These are phyloP conservation scores for Oxytropis ochrocephala DNA, from an alignment of 306 rosid species.

Conservation along the genomic window DNA sequence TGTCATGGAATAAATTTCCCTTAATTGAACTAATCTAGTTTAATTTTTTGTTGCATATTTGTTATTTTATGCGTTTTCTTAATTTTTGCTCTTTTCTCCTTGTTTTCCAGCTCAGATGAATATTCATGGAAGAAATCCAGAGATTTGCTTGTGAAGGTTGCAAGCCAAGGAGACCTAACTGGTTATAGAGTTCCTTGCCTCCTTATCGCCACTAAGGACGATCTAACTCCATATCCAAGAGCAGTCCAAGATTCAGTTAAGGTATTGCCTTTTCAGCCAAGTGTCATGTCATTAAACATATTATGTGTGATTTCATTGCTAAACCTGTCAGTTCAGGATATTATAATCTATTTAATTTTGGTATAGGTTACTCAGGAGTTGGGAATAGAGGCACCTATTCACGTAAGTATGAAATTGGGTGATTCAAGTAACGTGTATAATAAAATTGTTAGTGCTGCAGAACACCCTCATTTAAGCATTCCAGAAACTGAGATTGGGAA, in stretches of 20 bases:
- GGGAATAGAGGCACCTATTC: slow-evolving; percentile 86
- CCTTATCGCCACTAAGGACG: slow-evolving; percentile 84
- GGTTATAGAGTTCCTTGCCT: slow-evolving; percentile 83
- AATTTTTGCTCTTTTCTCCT: slow-evolving; percentile 11
- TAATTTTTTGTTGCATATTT: neutral
- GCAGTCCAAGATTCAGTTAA: slow-evolving; percentile 79
- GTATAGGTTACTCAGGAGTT: slow-evolving; percentile 65
- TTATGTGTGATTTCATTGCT: neutral
- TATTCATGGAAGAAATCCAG: slow-evolving; percentile 72
- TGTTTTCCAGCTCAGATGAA: slow-evolving; percentile 74
- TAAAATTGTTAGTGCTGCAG: slow-evolving; percentile 62
- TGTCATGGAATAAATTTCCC: neutral
- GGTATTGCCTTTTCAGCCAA: slow-evolving; percentile 39
- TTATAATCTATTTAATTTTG: slow-evolving; percentile 11
- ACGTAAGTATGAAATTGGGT: slow-evolving; percentile 64
- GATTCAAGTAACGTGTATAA: slow-evolving; percentile 53
- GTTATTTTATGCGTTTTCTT: slow-evolving; percentile 16
- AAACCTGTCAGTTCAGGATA: slow-evolving; percentile 1
- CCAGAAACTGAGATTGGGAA: slow-evolving; percentile 88
- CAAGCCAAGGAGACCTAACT: slow-evolving; percentile 72
- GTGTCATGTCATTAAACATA: slow-evolving; percentile 1
- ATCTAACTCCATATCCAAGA: slow-evolving; percentile 75
- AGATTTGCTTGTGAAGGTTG: slow-evolving; percentile 78
- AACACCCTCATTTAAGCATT: slow-evolving; percentile 74
- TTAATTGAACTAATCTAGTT: slow-evolving; percentile 4